A percentile compares a stretch with the other conserved stretches of the same genome.
These are phyloP conservation scores for Straminergon stramineum DNA, from an alignment of 225 moss, liverwort and hornwort species.

Conservation along the genomic window DNA sequence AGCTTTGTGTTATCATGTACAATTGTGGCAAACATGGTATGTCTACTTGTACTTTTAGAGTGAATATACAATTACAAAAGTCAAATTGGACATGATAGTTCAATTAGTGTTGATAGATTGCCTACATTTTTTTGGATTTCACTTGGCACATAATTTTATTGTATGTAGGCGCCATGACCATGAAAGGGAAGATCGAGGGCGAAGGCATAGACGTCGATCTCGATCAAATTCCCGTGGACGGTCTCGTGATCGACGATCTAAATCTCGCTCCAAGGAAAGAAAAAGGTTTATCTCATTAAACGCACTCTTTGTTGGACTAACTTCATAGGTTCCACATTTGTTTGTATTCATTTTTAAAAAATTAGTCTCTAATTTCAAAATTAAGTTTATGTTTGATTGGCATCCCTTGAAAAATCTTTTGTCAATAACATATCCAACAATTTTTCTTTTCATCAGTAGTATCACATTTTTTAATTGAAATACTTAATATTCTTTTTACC, in stretches of 20 bases:
- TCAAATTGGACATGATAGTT: background rate
- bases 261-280: slow-evolving; percentile 68
- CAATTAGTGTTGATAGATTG: background rate
- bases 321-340: background rate
- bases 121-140: background rate
- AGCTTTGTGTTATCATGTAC: background rate
- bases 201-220: slow-evolving; percentile 61
- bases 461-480: background rate
- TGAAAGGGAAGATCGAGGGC: slow-evolving; percentile 64
- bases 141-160: background rate
- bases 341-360: background rate
- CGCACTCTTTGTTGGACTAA: background rate
- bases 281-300: slow-evolving; percentile 48
- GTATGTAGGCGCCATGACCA: slow-evolving; percentile 9
- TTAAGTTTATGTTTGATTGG: background rate
- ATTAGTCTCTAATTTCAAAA: background rate
- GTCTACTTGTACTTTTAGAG: background rate
- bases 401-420: background rate
- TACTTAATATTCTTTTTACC: background rate
- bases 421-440: background rate
- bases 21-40: background rate
- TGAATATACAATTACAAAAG: background rate
- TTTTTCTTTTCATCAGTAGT: background rate
- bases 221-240: slow-evolving; percentile 27
- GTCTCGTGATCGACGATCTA: slow-evolving; percentile 34